Conservation (phyloP, 257 asterid species). For the Solanum sparsipilum region DNA sequence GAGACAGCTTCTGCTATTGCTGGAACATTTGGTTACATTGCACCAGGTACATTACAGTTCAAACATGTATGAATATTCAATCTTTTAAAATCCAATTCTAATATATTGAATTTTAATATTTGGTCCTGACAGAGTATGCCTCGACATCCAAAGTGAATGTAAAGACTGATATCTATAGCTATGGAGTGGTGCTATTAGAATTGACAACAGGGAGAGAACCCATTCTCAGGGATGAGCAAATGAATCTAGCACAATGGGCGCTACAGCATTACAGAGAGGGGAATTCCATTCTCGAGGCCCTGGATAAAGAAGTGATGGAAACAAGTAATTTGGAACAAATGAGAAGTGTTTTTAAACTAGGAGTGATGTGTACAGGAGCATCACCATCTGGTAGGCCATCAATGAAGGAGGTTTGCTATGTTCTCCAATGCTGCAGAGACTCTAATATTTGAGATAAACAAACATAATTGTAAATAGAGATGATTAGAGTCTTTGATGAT, state of each 20-base stretch:
- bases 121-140: slow-evolving; percentile 53
- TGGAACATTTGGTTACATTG: slow-evolving; percentile 59
- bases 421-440: slow-evolving; percentile 27
- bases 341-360: slow-evolving; percentile 42
- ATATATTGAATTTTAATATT: not conserved
- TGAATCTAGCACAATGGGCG: slow-evolving; percentile 79
- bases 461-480: not conserved
- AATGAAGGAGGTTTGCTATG: slow-evolving; percentile 59
- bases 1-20: slow-evolving; percentile 42
- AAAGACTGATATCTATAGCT: slow-evolving; percentile 30
- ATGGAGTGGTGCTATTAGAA: slow-evolving; percentile 32
- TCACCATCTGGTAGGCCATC: slow-evolving; percentile 59
- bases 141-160: slow-evolving; percentile 28
- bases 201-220: slow-evolving; percentile 44
- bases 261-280: slow-evolving; percentile 51
- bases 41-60: slow-evolving; percentile 33
- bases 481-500: no score
- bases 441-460: not conserved
- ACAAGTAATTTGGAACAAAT: slow-evolving; percentile 37
- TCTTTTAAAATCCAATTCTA: not conserved
- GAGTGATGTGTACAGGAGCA: slow-evolving; percentile 58
- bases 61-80: not conserved
- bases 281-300: slow-evolving; percentile 15
- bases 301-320: slow-evolving; percentile 41
- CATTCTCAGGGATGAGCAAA: slow-evolving; percentile 38